A percentile compares a stretch with the other conserved stretches of the same genome.
These are phyloP conservation scores for Xylogone sp. DNA, from an alignment of 2,329 filamentous ascomycete genomes.

Conservation along the genomic window DNA sequence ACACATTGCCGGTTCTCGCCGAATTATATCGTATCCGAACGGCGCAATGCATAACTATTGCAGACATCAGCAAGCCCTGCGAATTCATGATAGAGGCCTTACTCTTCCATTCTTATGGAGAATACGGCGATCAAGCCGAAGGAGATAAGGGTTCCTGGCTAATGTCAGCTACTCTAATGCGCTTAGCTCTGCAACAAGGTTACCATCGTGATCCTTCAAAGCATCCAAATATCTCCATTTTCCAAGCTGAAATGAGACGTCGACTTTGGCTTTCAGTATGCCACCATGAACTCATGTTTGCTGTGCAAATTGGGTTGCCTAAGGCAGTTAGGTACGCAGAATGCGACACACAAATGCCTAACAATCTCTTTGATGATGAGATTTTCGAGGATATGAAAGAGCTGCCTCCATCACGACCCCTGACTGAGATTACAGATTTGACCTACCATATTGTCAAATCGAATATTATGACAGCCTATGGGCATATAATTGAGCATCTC, in stretches of 20 bases:
- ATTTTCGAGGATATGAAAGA: conserved; percentile 52
- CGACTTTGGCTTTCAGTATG: conserved; percentile 51
- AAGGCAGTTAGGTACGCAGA: conserved; percentile 62
- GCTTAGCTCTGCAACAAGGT: conserved; percentile 55
- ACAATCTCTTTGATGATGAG: conserved; percentile 62
- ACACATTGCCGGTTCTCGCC: conserved; percentile 42
- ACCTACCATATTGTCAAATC: conserved; percentile 52
- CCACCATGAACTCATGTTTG: conserved; percentile 61
- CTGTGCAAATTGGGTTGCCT: conserved; percentile 64
- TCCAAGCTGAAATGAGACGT: conserved; percentile 59
- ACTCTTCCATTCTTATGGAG: conserved; percentile 46
- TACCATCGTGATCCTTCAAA: conserved; percentile 53
- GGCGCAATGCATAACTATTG: conserved; percentile 46
- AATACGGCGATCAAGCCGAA: conserved; percentile 34
- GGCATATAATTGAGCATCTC: conserved; percentile 45
- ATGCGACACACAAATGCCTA: conserved; percentile 58
- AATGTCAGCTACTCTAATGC: conserved; percentile 44
- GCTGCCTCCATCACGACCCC: conserved; percentile 53
- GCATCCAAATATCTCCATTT: conserved; percentile 45
- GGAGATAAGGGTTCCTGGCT: conserved; percentile 54
- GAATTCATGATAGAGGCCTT: conserved; percentile 44
- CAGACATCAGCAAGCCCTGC: conserved; percentile 46
- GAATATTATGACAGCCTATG: conserved; percentile 44
- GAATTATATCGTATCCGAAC: conserved; percentile 45
- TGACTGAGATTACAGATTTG: conserved; percentile 54